Evolutionary conservation across 2,329 filamentous ascomycete species (phyloP), one percentile per base, ranked within the genome.

Genomic region (Fusarium circinatum): DNA sequence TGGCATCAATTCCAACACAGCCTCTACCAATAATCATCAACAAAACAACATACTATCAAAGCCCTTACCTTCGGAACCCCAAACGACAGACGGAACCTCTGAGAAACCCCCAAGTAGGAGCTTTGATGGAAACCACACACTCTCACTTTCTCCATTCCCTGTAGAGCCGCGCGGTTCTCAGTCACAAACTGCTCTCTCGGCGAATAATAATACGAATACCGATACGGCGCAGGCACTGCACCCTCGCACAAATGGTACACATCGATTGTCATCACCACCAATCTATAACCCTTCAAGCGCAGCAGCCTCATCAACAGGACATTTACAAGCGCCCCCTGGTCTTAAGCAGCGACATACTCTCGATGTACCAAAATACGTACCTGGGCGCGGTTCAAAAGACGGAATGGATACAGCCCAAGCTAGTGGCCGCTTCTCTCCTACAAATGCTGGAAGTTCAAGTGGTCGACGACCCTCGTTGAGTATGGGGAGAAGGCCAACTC

Each of bases 341-440:
- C 84, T 96, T 55, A 92, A 93, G 81, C 94, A 98, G 70, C 91
- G 95, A 74, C 93, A 98, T 83, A 98, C 94, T 1, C 87, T 98
- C 32, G 94, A 98, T 82, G 94, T 98, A 0, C 95, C 95, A 13
- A 93, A 92, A 82, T 82, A 87, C 22, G 84, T 87, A 26, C 87
- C 91, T n/a, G 85, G 88, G 39, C 89, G 94, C 76, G 88, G 85
- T 60, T 94, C 94, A n/a, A 91, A 89, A 75, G 95, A 98, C 75
- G 88, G 91, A 36, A 85, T 88, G 71, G 93, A 95, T 76, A 87
- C 83, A 5, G 87, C 89, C 20, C 90, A 90, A 48, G 87, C 91
- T 15, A 96, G 89, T 75, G 96, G 95, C 52, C 91, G 95, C 63
- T 96, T 97, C 80, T 98, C 96, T 28, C 95, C 90, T 14, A 85